Base-by-base conservation (phyloP, 768 basidiomycete genomes). In the Baorangia bicolor region DNA sequence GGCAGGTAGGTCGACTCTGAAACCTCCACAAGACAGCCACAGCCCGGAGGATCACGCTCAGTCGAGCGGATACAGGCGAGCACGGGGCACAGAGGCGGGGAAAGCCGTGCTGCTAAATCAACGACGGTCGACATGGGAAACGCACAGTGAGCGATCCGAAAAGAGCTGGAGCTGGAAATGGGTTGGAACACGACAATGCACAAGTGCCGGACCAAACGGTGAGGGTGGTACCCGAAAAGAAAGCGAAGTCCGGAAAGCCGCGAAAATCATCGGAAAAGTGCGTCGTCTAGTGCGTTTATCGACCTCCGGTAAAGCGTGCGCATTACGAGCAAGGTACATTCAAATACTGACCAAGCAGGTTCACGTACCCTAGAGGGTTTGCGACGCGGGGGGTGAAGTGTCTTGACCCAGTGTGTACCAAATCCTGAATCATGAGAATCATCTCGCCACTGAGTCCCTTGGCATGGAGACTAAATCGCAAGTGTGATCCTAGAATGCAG, bases 131-230 rank as follows among this genome's bases (percentile, higher is more conserved):
- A 34, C 45, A 47, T 37, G 45, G 21, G 42, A 27, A 25, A 53
- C 18, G 27, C 48, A 34, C 44, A 18, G 51, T 40, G 18, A 38
- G 21, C 13, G 28, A 28, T 39, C 33, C 38, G 37, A 25, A 42
- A 25, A 23, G 51, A 20, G 51, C 39, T 43, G 21, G 20, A 31
- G 39, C 39, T 20, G 37, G 23, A 34, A 39, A 46, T 28, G 48
- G 40, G 21, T 34, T 30, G 30, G 27, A 40, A 40, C 46, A 52
- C 6, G 50, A 56, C 38, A 57, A 61, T 39, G 51, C 52, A 61
- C 34, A 42, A 43, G 34, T 21, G 13, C 33, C 30, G 37, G 37
- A n/a, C 49, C 31, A 27, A 11, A 39, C 12, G 20, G 42, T 41
- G 30, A 31, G 37, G 41, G 21, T 11, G 20, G 38, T 38, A 13